These are phyloP conservation scores for Leersia perrieri DNA, from an alignment of 176 grass and related monocot species.

Conservation along the genomic window DNA sequence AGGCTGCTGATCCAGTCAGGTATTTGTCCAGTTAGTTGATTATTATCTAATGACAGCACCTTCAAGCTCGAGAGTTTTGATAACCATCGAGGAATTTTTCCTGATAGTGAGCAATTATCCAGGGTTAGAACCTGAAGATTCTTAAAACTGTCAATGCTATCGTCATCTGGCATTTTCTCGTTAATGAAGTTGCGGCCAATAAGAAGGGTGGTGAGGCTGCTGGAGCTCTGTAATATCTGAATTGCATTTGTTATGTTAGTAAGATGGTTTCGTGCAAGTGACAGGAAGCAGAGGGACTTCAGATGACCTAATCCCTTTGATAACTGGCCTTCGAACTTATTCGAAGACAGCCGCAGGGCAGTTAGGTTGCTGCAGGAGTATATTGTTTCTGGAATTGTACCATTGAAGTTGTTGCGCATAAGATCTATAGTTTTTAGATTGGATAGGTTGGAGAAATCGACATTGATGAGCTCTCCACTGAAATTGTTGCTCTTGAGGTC, in stretches of 20 bases:
- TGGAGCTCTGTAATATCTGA: constrained; percentile 28
- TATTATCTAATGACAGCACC: not conserved
- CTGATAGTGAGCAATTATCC: constrained; percentile 21
- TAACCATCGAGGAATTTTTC: constrained; percentile 44
- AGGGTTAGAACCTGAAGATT: constrained; percentile 37
- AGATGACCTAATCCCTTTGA: constrained; percentile 25
- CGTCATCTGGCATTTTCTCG: constrained; percentile 35
- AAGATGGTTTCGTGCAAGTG: constrained; percentile 13
- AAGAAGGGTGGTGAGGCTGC: constrained; percentile 30
- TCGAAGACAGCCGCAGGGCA: constrained; percentile 20
- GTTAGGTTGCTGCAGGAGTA: constrained; percentile 38
- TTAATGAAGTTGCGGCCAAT: constrained; percentile 13
- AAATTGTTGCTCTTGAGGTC: too few species aligned
- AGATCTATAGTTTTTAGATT: constrained; percentile 37
- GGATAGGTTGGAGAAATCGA: constrained; percentile 35
- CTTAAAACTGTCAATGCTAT: constrained; percentile 11
- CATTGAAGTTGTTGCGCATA: constrained; percentile 11
- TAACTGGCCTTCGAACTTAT: constrained; percentile 28
- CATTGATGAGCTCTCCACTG: too few species aligned
- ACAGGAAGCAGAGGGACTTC: constrained; percentile 29
- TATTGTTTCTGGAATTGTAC: constrained; percentile 41
- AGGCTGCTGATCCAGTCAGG: too few species aligned
- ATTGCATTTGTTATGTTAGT: constrained; percentile 35
- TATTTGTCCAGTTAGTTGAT: constrained; percentile 34
- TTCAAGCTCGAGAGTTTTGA: constrained; percentile 27